Base-by-base conservation (phyloP, 495 filamentous ascomycete genomes). In the Hypomontagnella submonticulosa region DNA sequence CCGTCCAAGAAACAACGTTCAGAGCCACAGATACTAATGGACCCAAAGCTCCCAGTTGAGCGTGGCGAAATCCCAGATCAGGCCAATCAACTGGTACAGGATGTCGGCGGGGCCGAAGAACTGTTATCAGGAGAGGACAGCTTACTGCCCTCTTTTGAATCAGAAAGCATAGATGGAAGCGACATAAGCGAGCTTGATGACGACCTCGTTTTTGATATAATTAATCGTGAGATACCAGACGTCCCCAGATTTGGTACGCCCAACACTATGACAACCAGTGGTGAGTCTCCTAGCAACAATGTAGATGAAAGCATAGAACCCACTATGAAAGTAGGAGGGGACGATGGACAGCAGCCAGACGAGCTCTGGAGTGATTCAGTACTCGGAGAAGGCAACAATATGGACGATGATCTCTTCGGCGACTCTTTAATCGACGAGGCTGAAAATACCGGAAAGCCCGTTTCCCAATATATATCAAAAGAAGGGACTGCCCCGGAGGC, bases 401-500 rank as follows among this genome's bases (percentile, higher is more conserved):
- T 18, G n/a, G 57, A 23, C 10, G 42, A 23, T 16, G 42, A 41
- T 23, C 57, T 60, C 37, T 60, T 60, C 18, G 47, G 57, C 34
- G 57, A 60, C 3, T 15, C 34, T 8, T 27, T 6, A 27, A 27
- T 27, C 23, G 34, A 59, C n/a, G 51, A 27, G 10, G n/a, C 36
- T 23, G 37, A 13, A 12, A 18, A 36, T 20, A 11, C 54, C 54
- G 42, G 37, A 27, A 0, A 48, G 36, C 1, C n/a, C 4, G 3
- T 5, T 19, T 20, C 36, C 13, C 11, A 27, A 4, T 32, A 52
- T 11, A 36, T 15, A 27, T 11, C 36, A 15, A 12, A 34, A 16
- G 49, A 44, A 15, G 37, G 15, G 27, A 42, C 41, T 48, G 50
- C 50, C 59, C 59, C n/a, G 47, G 61, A 57, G 52, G 61, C 38